Evolutionary conservation across 805 yeast species (phyloP).

Genomic region (Jamesozyma piceae): DNA sequence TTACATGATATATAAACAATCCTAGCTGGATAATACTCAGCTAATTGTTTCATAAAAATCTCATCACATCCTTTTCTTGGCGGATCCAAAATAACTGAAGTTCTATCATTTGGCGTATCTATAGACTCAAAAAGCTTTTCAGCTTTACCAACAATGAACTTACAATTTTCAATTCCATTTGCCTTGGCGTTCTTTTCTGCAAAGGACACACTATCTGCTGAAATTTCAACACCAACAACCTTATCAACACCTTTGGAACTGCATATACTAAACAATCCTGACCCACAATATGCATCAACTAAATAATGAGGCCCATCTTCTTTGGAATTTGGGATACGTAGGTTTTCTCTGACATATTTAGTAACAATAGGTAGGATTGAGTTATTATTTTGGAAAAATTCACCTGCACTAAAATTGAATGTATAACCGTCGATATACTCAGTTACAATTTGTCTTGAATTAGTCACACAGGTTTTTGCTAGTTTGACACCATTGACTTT

Average conservation of each 20-base stretch:
- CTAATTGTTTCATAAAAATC: constrained; percentile 73
- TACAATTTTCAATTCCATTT: constrained; percentile 69
- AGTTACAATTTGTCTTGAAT: constrained; percentile 66
- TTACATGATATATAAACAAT: constrained; percentile 95
- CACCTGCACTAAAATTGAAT: constrained; percentile 88
- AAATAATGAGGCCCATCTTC: constrained; percentile 50
- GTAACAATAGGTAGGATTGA: constrained; percentile 81
- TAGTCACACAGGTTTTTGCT: constrained; percentile 67
- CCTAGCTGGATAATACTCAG: constrained; percentile 73
- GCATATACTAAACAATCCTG: constrained; percentile 85
- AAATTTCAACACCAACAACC: constrained; percentile 89
- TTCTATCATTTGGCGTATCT: constrained; percentile 62
- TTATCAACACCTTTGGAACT: constrained; percentile 72
- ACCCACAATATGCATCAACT: constrained; percentile 94
- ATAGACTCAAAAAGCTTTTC: constrained; percentile 76
- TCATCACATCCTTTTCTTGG: constrained; percentile 96
- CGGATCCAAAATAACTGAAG: constrained; percentile 90
- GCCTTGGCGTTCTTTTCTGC: constrained; percentile 73
- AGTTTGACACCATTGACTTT: constrained; percentile 27
- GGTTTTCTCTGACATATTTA: constrained; percentile 64
- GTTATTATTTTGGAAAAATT: constrained; percentile 92
- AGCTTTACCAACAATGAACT: constrained; percentile 85
- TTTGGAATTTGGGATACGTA: constrained; percentile 38
- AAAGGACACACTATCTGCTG: constrained; percentile 82
- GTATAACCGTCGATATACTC: constrained; percentile 67